These are phyloP conservation scores for carrot (Daucus carota) DNA, from an alignment of 129 eudicot genomes.

Conservation along the genomic window DH1_v3.0 NC_030383.2:62274001-62274500, in stretches of 20 bases:
- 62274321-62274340: constrained; percentile 3
- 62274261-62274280: not conserved
- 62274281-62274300: not conserved
- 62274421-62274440: constrained; percentile 97
- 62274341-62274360: not conserved
- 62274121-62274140: not conserved
- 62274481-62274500: constrained; percentile 62
- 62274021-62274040: constrained; percentile 93
- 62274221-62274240: not conserved
- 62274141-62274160: not conserved
- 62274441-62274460: constrained; percentile 87
- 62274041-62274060: constrained; percentile 33
- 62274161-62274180: not conserved
- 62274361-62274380: not conserved
- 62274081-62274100: not conserved
- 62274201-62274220: not conserved
- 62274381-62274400: constrained; percentile 9
- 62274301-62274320: not conserved
- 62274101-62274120: not conserved
- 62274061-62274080: not conserved
- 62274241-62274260: not conserved
- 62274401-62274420: constrained; percentile 41
- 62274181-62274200: not conserved
- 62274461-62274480: constrained; percentile 44
- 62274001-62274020: constrained; percentile 62